Base-by-base conservation (phyloP, 129 eudicot species). In the Logfia minima region DNA sequence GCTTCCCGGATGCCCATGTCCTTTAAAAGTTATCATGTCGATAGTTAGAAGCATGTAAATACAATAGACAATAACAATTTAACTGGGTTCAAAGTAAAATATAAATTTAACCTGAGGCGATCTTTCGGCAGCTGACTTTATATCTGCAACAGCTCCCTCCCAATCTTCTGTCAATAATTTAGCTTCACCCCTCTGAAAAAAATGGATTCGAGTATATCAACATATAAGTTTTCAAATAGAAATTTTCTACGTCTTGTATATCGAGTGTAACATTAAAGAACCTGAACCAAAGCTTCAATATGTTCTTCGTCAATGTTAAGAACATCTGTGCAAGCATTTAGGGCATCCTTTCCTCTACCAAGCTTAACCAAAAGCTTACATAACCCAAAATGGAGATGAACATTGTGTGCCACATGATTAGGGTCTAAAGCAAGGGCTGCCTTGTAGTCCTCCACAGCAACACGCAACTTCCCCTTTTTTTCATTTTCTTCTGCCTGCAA, bases 71-170 rank as follows among this genome's bases (percentile, higher is more conserved):
- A 31, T 52, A 32, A 52, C 5, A 11, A 48, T 60, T 35, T 75
- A 41, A 23, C 5, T 10, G 24, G 81, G 6, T 67, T 55, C 56
- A 71, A 61, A n/a, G 2, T n/a, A 70, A 55, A 19, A 53, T 51
- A 51, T 60, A 48, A 29, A 51, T 56, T 81, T 72, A 73, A 92
- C 98, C 96, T 91, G 97, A 14, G 97, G 97, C 18, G 98, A 91
- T 80, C 91, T 94, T 82, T 94, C 96, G 77, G 93, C 96, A 61
- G 98, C 97, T 51, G 86, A 74, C 85, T 90, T 94, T 39, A 94
- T 80, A 81, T 94, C 98, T 59, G 96, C 96, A 17, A 91, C 96
- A 59, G 98, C 98, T 69, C 97, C 97, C 77, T 91, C 98, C 91
- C 91, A 94, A 76, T 94, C 98, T 85, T 94, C 96, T 14, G 77